phyloP scores from a whole-genome alignment of 75 land plant genomes.

The Cunninghamia lanceolata region DNA sequence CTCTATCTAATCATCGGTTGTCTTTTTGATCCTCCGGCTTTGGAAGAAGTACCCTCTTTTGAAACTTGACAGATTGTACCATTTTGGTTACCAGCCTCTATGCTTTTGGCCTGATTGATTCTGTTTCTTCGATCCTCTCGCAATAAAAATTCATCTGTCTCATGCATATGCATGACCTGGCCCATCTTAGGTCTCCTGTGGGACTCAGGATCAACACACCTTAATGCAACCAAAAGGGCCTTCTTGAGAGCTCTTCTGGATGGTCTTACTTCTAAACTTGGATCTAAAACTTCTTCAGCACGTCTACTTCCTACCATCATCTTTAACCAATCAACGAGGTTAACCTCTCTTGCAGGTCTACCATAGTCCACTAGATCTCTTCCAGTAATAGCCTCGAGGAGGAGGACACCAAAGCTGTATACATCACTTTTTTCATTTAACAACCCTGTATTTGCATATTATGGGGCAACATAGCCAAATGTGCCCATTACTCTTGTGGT shows the following conservation, averaged over 20 bases:
- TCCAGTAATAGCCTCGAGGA: too few species aligned
- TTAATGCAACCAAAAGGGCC: too few species aligned
- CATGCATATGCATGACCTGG: constrained; percentile 70
- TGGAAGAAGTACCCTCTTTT: background rate
- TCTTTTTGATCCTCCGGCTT: background rate
- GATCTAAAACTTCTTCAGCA: constrained; percentile 71
- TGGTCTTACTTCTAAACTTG: constrained; percentile 52
- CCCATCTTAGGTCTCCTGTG: constrained; percentile 77
- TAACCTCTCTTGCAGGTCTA: too few species aligned
- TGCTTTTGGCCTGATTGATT: background rate
- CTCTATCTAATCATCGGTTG: background rate
- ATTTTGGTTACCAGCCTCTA: too few species aligned
- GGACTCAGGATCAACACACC: constrained; percentile 82
- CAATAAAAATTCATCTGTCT: too few species aligned
- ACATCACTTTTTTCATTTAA: too few species aligned
- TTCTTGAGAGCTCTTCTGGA: constrained; percentile 58
- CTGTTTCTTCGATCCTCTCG: constrained; percentile 5
- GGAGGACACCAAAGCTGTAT: too few species aligned
- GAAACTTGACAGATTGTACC: too few species aligned
- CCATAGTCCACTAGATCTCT: too few species aligned
- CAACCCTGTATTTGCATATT: constrained; percentile 68
- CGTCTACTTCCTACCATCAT: too few species aligned
- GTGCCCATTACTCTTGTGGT: constrained; percentile 77
- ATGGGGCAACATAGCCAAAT: constrained; percentile 80
- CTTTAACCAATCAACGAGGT: too few species aligned